phyloP scores from a whole-genome alignment of 441 rosid species.

The Pelargonium cotyledonis region DNA sequence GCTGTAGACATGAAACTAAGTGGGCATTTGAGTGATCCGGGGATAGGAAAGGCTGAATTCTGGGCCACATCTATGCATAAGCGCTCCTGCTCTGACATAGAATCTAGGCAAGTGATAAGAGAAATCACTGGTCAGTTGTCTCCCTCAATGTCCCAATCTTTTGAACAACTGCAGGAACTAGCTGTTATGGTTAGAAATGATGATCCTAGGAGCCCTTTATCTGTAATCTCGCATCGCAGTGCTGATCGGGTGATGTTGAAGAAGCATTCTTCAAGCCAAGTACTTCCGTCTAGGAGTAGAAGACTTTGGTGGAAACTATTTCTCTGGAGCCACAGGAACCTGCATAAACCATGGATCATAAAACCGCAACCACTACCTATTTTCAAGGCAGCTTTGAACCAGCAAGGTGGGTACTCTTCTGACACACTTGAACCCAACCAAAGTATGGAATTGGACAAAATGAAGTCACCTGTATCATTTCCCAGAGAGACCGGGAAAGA shows the following conservation, averaged over 20 bases:
- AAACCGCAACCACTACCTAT: conserved; percentile 32
- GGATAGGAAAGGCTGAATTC: conserved; percentile 45
- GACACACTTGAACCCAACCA: conserved; percentile 57
- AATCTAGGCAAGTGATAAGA: conserved; percentile 37
- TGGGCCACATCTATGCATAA: conserved; percentile 69
- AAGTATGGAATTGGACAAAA: conserved; percentile 28
- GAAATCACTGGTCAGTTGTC: conserved; percentile 30
- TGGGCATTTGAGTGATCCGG: conserved; percentile 87
- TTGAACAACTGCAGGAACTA: conserved; percentile 32
- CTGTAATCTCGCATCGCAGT: conserved; percentile 49
- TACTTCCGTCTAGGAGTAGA: conserved; percentile 80
- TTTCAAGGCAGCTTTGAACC: conserved; percentile 29
- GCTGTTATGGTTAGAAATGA: conserved; percentile 19
- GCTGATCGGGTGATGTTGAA: conserved; percentile 91
- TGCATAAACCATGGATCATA: conserved; percentile 37
- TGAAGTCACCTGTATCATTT: conserved; percentile 42
- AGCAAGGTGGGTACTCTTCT: conserved; percentile 75
- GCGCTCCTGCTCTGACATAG: conserved; percentile 80
- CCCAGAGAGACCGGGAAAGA: conserved; percentile 39
- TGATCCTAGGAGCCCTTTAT: conserved; percentile 40
- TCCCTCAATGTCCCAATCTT: conserved; percentile 33
- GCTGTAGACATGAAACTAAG: conserved; percentile 29
- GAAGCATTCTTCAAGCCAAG: conserved; percentile 89
- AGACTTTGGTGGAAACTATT: conserved; percentile 83
- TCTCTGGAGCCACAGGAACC: conserved; percentile 92